Evolutionary conservation across 768 basidiomycete species (phyloP), one percentile per base, ranked within the genome.

Genomic region (Pulveroboletus ravenelii): DNA sequence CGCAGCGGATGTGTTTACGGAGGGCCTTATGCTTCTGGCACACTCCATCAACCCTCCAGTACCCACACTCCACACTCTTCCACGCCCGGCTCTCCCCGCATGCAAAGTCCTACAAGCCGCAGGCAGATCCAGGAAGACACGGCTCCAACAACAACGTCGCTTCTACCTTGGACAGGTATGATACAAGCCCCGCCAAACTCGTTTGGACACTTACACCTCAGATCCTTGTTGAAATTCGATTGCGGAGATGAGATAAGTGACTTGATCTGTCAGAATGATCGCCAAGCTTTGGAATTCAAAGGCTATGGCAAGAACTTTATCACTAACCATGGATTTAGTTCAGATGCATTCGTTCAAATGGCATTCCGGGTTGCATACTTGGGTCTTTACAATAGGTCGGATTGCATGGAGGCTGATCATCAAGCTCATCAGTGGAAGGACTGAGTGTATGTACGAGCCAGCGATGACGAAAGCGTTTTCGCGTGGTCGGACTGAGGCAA

Each of bases 321-420:
- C 63, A 97, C 93, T 31, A 84, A 89, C 52, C 89, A 96, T 71
- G 88, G 89, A 37, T 87, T 97, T 63, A 91, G 88, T 62, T 95
- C 93, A n/a, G 94, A 97, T 64, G 94, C 95, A 36, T 97, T 94
- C 66, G 89, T 99, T 25, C 95, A 98, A 72, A 96, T 97, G 94
- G 92, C 93, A 3, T 95, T 95, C 72, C 94, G 96, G 71, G 95
- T 92, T 25, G 93, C 93, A 9, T 96, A 94, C 65, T 94, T 90
- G 65, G 90, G 90, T 27, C 74, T 94, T 10, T 94, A 94, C 70
- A 92, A 87, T 82, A 46, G 29, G 76, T 67, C 8, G 10, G 18
- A 3, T 34, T 1, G 0, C 15, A 27, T 13, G 3, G 23, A n/a
- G 18, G 18, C 41, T 53, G 9, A 54, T 18, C 7, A 1, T 20